Evolutionary conservation across 306 rosid species (phyloP), one percentile per base, ranked within the genome.

Genomic region (Oxytropis ochrocephala): DNA sequence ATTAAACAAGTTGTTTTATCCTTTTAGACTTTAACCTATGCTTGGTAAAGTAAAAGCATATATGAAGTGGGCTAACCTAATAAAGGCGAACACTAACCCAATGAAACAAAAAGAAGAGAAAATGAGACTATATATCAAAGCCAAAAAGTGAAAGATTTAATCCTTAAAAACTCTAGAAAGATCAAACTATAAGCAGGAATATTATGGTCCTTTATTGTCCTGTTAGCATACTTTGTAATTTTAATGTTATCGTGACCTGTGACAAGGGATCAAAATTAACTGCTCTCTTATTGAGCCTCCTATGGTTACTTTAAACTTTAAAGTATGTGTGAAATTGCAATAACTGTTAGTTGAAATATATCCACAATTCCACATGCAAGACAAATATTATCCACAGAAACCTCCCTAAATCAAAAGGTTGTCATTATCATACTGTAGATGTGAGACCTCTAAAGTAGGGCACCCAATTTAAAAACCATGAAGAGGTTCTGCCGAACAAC

Each of bases 71-170:
- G 17, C 1, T 32, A 33, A 60, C 71, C 44, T 39, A 61, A 62
- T 39, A 62, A 73, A 62, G 54, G 11, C 13, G 11, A 57, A 56
- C 67, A 32, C 48, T 43, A 33, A 27, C 17, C 8, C 21, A 42
- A 3, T 53, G 12, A 16, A 42, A 27, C 16, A 51, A 64, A 42
- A 43, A 44, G 46, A 64, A 53, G 41, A 53, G 35, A 41, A 64
- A 65, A 55, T 33, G 6, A 63, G 48, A 44, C 30, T 5, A n/a
- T n/a, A n/a, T 5, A 11, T 54, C 33, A 38, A 73, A 64, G 59
- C 54, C 64, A 55, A 60, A 64, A 55, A 64, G 69, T 19, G 43
- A 35, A 52, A 27, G 72, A 78, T 70, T 70, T 11, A 63, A 64
- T 56, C 17, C 41, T 43, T 0, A 58, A 64, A 70, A 32, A 10